Evolutionary conservation across 2,329 filamentous ascomycete species (phyloP), one percentile per base, ranked within the genome.

Genomic region (Colletotrichum viniferum): DNA sequence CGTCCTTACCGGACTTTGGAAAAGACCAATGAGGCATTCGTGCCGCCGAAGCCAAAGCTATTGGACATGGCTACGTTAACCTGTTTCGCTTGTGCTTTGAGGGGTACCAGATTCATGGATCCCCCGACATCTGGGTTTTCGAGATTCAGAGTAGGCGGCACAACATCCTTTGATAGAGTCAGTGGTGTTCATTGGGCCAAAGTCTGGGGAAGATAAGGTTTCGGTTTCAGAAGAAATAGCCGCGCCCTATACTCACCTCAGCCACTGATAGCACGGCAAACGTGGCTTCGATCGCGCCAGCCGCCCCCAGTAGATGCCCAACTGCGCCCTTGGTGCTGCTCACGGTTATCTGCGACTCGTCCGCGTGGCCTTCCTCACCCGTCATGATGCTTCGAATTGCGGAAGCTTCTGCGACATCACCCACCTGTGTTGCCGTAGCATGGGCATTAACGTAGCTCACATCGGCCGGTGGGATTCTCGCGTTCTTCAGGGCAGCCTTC

Each of bases 1-100:
- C 55, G 18, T 26, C n/a, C 60, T 48, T 65, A 77, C 14, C 24
- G 65, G 24, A 67, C 62, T 18, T 77, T 78, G 9, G 89, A 89
- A 80, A 98, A 96, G 68, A 96, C 96, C 48, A 99, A 86, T 69
- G 92, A 96, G 56, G 96, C 96, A 86, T 99, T 99, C 2, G 96
- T 98, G 18, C 97, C 97, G 13, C 97, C 97, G 86, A 99, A 99
- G 0, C 97, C 97, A 85, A 99, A 99, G 82, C 96, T 98, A 81
- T 99, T 99, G 5, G 95, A 97, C 73, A 99, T 80, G 7, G 94
- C 95, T 26, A 96, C 93, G 73, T 92, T 86, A 13, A 98, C 91
- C 4, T 88, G 82, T 78, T 91, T 92, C 68, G 94, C 84, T 83
- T 98, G 96, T 1, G 95, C 89, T 61, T 87, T 81, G 5, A 92